Evolutionary conservation across 225 moss, liverwort and hornwort species (phyloP), one percentile per base, ranked within the genome.

Genomic region (Climacium dendroides): DNA sequence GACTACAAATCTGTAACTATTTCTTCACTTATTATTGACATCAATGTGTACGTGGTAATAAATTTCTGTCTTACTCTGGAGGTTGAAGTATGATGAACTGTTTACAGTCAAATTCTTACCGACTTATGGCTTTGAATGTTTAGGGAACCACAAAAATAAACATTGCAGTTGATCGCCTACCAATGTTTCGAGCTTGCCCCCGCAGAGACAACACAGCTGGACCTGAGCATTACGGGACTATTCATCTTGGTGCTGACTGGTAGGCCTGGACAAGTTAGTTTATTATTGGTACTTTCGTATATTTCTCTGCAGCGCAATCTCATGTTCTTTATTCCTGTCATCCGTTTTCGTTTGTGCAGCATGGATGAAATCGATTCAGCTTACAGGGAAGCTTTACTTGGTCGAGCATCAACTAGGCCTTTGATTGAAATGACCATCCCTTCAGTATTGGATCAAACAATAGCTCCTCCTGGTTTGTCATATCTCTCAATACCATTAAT

Each of bases 391-490:
- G 95, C 95, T 63, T 70, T 95, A 69, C 94, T 93, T 71, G 97
- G 95, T 83, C 93, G 86, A 82, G 93, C 97, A 72, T 95, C 97
- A 79, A 88, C 85, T 29, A 91, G 95, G 88, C 96, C 97, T 78
- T 67, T 96, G 70, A 96, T 97, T 86, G 97, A 97, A 91, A 95
- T 97, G 95, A 97, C 97, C 79, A 96, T 97, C 69, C 97, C 96
- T 85, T 97, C 97, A 73, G 93, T 90, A 83, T 88, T 97, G 92
- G 97, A 97, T 83, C 84, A 89, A 60, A 96, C 96, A 50, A 94
- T 97, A 71, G 92, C 96, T 80, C 97, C 97, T 81, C 89, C 92
- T 77, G 97, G 96, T 97, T 84, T 78, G 92, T 87, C 67, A 55
- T 59, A 17, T 65, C 70, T 81, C 57, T 85, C 65, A 32, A 45